These are phyloP conservation scores for Condylostoma magnum DNA, from an alignment of 169 alveolate genomes.

Conservation along the genomic window DNA sequence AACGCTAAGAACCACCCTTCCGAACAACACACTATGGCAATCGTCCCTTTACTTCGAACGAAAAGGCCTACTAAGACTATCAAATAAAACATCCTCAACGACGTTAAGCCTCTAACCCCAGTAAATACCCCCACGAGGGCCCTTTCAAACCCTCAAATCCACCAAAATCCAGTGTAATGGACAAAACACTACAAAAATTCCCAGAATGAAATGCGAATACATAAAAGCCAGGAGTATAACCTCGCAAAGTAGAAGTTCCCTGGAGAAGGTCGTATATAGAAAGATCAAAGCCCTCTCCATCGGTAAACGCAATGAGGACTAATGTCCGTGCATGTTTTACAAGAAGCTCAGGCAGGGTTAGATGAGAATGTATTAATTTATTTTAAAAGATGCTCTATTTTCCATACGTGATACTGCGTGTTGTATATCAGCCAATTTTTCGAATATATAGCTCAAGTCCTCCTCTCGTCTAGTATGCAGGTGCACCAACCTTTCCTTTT, in stretches of 20 bases:
- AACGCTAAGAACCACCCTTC: slow-evolving; percentile 18
- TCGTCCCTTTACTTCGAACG: not conserved
- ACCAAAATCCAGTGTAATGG: not conserved
- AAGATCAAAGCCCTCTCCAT: slow-evolving; percentile 15
- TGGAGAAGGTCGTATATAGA: slow-evolving; percentile 9
- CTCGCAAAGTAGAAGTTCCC: not conserved
- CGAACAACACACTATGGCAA: not conserved
- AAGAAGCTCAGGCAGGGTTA: no score
- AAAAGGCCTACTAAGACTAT: not conserved
- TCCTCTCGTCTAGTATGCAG: no score
- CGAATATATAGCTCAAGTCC: no score
- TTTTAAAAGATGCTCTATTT: no score
- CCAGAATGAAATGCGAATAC: slow-evolving; percentile 13
- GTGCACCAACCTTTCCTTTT: no score
- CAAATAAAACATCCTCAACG: no score
- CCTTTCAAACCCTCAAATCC: slow-evolving; percentile 22
- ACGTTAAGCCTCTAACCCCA: not conserved
- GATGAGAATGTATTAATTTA: no score
- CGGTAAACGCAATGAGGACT: not conserved
- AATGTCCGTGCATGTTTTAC: slow-evolving; percentile 15
- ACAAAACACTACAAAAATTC: not conserved
- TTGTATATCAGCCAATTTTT: no score
- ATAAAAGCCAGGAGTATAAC: not conserved
- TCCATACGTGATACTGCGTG: no score
- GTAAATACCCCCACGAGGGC: not conserved